Base-by-base conservation (phyloP, 345 rosid genomes). In the Carallia brachiata region DNA sequence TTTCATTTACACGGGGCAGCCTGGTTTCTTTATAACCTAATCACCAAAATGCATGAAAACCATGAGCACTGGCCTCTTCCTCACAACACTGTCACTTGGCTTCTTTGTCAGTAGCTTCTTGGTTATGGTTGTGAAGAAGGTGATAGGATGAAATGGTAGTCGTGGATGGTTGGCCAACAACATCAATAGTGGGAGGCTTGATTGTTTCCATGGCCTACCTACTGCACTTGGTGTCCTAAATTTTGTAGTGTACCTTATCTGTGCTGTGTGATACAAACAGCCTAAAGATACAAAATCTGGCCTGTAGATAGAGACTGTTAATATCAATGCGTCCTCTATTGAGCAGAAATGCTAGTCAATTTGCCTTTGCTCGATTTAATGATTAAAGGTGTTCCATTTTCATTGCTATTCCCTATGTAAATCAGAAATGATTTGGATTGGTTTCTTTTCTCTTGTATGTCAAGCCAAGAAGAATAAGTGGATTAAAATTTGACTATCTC, bases 1-100 rank as follows among this genome's bases (percentile, higher is more conserved):
- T 1, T 82, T 86, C 70, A 80, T 86, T 53, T 88, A 86, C 86
- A 79, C 88, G 0, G 93, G 93, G 57, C 89, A 86, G 75, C 88
- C 84, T 18, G 89, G 86, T 69, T 80, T 88, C 88, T 88, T 88
- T 84, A 83, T 86, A 64, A 88, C 90, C 5, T 81, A 83, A 54
- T 84, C 90, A 7, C 89, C 90, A 1, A 82, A 86, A 80, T 86
- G 90, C 70, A 86, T 86, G 90, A 88, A 86, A 76, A 88, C 89
- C 0, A 83, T 88, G 81, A 86, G 93, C 85, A 88, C 89, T 0
- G 93, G 88, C 9, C 86, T 88, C 40, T 88, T 84, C 84, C 93
- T 88, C 66, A 82, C 90, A 6, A 86, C 90, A 47, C 75, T 88
- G 10, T 76, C 90, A 0, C 84, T 86, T 15, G 93, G 90, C 48